Conservation (phyloP, 1,284 basidiomycete genomes). For the Rugiboletus extremiorientalis region DNA sequence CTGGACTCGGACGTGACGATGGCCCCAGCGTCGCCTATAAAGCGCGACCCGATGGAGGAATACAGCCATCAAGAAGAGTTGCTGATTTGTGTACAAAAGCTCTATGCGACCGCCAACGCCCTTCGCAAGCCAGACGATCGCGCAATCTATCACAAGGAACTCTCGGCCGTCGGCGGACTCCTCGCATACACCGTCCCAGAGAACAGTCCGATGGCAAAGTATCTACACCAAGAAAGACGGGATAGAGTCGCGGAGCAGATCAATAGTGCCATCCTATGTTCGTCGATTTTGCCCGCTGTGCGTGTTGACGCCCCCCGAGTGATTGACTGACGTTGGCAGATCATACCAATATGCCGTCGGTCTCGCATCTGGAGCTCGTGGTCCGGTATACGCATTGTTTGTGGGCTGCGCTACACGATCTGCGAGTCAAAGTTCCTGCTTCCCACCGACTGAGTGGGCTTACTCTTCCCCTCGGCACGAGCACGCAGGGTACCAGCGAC, state of each 20-base stretch:
- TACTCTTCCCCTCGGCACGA: slow-evolving; percentile 9
- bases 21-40: neutral
- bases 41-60: slow-evolving; percentile 31
- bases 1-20: slow-evolving; percentile 8
- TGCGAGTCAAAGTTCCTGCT: slow-evolving; percentile 46
- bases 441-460: slow-evolving; percentile 44
- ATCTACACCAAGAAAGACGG: slow-evolving; percentile 70
- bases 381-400: slow-evolving; percentile 58
- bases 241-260: slow-evolving; percentile 84
- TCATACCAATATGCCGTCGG: slow-evolving; percentile 46
- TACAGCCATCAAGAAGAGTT: slow-evolving; percentile 42
- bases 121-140: slow-evolving; percentile 55
- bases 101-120: slow-evolving; percentile 54
- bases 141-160: slow-evolving; percentile 62
- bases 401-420: slow-evolving; percentile 55
- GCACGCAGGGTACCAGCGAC: slow-evolving; percentile 14
- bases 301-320: neutral
- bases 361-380: slow-evolving; percentile 61
- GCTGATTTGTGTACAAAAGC: slow-evolving; percentile 58
- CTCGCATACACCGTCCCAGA: slow-evolving; percentile 78
- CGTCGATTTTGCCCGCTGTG: slow-evolving; percentile 30
- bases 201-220: slow-evolving; percentile 62
- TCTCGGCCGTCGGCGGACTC: slow-evolving; percentile 70
- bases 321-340: slow-evolving; percentile 39
- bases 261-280: slow-evolving; percentile 80